Conservation (phyloP, 768 basidiomycete genomes). For the Tylopilus sp. region DNA sequence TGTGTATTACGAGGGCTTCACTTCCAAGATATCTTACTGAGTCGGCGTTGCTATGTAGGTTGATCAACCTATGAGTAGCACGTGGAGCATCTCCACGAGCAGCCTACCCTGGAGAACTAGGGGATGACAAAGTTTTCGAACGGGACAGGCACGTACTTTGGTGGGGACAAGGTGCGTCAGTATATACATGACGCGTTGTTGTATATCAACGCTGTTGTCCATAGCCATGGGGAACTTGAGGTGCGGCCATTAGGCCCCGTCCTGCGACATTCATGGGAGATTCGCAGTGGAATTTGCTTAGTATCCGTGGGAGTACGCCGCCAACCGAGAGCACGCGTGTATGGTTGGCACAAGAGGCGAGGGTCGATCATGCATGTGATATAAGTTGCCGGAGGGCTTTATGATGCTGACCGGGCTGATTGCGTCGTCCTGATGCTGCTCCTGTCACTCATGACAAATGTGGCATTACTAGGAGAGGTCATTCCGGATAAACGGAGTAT, state of each 20-base stretch:
- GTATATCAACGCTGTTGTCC: not conserved
- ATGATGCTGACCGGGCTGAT: too few relatives aligned
- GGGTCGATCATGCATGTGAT: not conserved
- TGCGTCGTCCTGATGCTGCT: too few relatives aligned
- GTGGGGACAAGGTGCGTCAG: not conserved
- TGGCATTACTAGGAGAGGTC: not conserved
- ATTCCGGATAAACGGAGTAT: not conserved
- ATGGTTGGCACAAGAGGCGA: constrained; percentile 50
- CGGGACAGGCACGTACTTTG: not conserved
- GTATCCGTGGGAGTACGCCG: not conserved
- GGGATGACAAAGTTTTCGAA: not conserved
- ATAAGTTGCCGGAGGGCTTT: too few relatives aligned
- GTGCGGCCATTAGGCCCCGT: not conserved
- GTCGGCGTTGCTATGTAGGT: too few relatives aligned
- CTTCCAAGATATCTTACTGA: too few relatives aligned
- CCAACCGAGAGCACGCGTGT: constrained; percentile 48
- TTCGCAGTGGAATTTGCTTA: constrained; percentile 41
- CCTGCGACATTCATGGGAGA: not conserved
- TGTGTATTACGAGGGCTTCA: too few relatives aligned
- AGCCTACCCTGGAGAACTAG: not conserved
- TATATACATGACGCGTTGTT: not conserved
- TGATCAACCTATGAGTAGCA: too few relatives aligned
- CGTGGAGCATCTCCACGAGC: too few relatives aligned
- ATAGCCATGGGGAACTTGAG: not conserved
- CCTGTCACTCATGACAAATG: too few relatives aligned